Base-by-base conservation (phyloP, 2,329 filamentous ascomycete genomes). In the Colletotrichum tabaci region DNA sequence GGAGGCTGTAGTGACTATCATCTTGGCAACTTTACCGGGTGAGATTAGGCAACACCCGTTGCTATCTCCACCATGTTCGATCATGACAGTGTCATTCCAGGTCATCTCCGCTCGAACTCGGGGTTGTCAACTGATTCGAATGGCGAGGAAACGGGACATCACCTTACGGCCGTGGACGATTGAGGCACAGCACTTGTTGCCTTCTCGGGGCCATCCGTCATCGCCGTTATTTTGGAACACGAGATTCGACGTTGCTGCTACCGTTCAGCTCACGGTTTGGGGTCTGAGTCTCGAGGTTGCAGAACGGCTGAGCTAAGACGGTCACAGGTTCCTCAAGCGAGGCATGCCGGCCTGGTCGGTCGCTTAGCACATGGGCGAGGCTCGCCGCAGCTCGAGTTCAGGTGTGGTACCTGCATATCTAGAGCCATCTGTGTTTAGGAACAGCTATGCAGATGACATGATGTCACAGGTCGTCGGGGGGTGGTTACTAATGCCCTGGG, bases 221-320 rank as follows among this genome's bases (percentile, higher is more conserved):
- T n/a, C 35, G n/a, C 57, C 50, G 26, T 71, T 71, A 53, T 67
- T 62, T 67, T 58, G 18, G 64, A 62, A 67, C 64, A 67, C 65
- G 68, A 68, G 65, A 30, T 50, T 49, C 18, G 26, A 40, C 23
- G 30, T 26, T 55, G 44, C 26, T 16, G 15, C 10, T 23, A 35
- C 42, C 35, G 44, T 62, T 60, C 68, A 68, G 58, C 68, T 67
- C 26, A 16, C 44, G 3, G 9, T 71, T 61, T 63, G 57, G 63
- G 30, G 58, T 38, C 63, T 52, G 42, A 26, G 26, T 70, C 50
- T 70, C 49, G 46, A 67, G 9, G 42, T 35, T 44, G 57, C 44
- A 44, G 38, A 50, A 23, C 44, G 62, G 56, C 9, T 23, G 26
- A 55, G 47, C 38, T 46, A 53, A 42, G 63, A 21, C 35, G 47